Evolutionary conservation across 2,329 filamentous ascomycete species (phyloP), one percentile per base, ranked within the genome.

Genomic region (Aspergillus niger): DNA sequence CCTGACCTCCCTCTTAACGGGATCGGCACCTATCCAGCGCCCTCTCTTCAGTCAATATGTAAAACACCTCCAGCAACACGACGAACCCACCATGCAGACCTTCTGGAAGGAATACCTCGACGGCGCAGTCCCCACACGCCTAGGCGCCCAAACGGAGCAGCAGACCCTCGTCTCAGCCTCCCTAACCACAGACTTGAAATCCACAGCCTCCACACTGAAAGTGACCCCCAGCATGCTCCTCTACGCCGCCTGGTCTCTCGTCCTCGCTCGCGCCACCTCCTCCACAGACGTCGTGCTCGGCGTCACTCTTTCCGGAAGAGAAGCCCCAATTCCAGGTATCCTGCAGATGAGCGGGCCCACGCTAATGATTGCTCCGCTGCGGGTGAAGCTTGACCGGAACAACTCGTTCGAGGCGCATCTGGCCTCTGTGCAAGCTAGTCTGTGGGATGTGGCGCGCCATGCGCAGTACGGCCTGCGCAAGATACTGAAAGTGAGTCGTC

Each of bases 11-110:
- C 36, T 61, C 48, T 32, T 53, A 24, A 15, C 48, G 49, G 24
- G 36, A 11, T 5, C 48, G 5, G n/a, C 41, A 8, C 41, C 32
- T 13, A 22, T 54, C 28, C 28, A 49, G 38, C 54, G 59, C 5
- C 48, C 59, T 5, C 20, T n/a, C 8, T 61, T 39, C 44, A 61
- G 53, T 30, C 41, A 38, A 5, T 61, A 53, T 39, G 59, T 58
- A 3, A 39, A 20, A n/a, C 32, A 47, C 20, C 41, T 58, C 3
- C 38, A 53, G 41, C 41, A 44, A 6, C 41, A 44, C 41, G 5
- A 44, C 41, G 41, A 44, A 22, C 20, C 5, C 41, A 13, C 20
- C 41, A 44, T 44, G 41, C 41, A 44, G 41, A 44, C 8, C 20
- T 44, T 44, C 20, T 44, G 41, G 41, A 44, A 44, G 41, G 13